Conservation (phyloP, 805 yeast genomes). For the Suhomyces sp. region DNA sequence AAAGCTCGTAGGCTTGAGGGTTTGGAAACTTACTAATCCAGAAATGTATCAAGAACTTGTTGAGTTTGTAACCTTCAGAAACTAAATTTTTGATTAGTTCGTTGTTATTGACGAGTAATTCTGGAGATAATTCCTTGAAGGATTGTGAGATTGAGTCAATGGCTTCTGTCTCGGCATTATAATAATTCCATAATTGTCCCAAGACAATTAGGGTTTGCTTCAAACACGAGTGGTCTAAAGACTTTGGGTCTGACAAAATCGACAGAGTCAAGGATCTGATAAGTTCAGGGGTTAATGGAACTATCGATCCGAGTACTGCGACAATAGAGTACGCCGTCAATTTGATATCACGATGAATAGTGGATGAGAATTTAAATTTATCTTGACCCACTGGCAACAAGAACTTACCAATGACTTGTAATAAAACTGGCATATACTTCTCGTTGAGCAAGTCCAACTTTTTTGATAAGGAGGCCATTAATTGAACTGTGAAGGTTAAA, state of each 20-base stretch:
- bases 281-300: constrained; percentile 47
- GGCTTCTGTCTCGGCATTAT: constrained; percentile 15
- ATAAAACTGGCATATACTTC: constrained; percentile 49
- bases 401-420: constrained; percentile 58
- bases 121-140: constrained; percentile 15
- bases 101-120: constrained; percentile 22
- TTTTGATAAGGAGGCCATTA: constrained; percentile 60
- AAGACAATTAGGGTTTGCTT: constrained; percentile 38
- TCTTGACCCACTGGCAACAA: constrained; percentile 37
- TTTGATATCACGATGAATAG: constrained; percentile 53
- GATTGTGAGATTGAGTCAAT: constrained; percentile 10
- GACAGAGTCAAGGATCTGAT: constrained; percentile 32
- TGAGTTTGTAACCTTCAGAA: constrained; percentile 25
- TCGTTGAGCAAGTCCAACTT: constrained; percentile 43
- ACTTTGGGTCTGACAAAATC: constrained; percentile 23
- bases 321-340: constrained; percentile 80
- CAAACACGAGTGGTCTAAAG: constrained; percentile 17
- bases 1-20: constrained; percentile 16
- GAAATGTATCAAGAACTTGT: constrained; percentile 30
- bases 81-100: constrained; percentile 11
- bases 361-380: constrained; percentile 14
- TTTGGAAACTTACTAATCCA: constrained; percentile 24
- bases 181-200: constrained; percentile 39
- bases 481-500: constrained; percentile 65
- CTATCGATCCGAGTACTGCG: constrained; percentile 72